phyloP scores from a whole-genome alignment of 805 yeast species.

The Komagataella phaffii region DNA sequence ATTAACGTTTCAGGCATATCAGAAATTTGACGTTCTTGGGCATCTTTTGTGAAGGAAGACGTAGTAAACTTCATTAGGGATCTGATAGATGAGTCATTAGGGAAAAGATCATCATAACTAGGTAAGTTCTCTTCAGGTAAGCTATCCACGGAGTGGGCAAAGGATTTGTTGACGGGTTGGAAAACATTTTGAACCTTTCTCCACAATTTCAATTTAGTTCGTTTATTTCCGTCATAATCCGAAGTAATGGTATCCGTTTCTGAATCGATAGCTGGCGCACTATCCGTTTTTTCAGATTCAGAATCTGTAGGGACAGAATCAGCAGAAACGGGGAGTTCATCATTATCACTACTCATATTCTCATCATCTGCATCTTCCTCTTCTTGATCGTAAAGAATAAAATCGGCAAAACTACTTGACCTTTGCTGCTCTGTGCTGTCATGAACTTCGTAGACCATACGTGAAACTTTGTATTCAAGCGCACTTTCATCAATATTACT shows the following conservation, averaged over 20 bases:
- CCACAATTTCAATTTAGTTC: constrained; percentile 12
- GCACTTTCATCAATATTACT: constrained; percentile 10
- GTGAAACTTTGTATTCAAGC: constrained; percentile 10
- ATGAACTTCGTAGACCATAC: constrained; percentile 2
- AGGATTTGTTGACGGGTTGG: not conserved
- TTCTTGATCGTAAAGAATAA: constrained; percentile 1
- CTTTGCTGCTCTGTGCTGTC: not conserved
- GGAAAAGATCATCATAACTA: constrained; percentile 64
- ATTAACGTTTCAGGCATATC: not conserved
- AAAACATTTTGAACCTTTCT: constrained; percentile 17
- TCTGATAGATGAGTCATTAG: constrained; percentile 24
- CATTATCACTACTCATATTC: constrained; percentile 8
- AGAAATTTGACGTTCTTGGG: not conserved
- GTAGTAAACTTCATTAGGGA: constrained; percentile 14
- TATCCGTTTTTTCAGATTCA: not conserved
- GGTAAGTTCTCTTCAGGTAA: constrained; percentile 40
- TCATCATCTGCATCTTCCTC: constrained; percentile 4
- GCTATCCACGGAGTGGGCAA: constrained; percentile 6
- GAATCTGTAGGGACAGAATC: not conserved
- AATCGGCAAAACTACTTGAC: not conserved
- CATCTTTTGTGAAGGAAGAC: not conserved
- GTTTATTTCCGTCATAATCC: not conserved
- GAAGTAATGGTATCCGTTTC: not conserved
- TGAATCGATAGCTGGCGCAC: not conserved
- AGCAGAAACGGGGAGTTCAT: not conserved